Evolutionary conservation across 2,329 filamentous ascomycete species (phyloP).

Genomic region (Cytospora piceicola): DNA sequence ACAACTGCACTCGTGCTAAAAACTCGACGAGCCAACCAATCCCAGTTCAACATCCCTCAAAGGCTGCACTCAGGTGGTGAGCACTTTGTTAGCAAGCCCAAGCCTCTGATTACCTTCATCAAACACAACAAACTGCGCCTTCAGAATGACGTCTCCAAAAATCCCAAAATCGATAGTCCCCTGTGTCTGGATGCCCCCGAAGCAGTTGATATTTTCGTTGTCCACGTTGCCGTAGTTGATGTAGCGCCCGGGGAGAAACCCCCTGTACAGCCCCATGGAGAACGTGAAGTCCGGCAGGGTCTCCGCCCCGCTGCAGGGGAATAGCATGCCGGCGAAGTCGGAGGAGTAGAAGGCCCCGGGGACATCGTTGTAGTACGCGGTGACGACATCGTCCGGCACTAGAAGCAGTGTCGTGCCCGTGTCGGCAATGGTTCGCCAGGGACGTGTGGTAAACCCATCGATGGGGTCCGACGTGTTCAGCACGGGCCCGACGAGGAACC

Average conservation of each 20-base stretch:
- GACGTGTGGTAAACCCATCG: constrained; percentile 36
- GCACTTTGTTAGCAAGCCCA: constrained; percentile 45
- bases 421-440: constrained; percentile 42
- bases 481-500: constrained; percentile 46
- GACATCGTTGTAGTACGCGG: constrained; percentile 46
- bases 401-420: constrained; percentile 50
- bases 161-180: constrained; percentile 35
- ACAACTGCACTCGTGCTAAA: background rate
- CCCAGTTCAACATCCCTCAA: background rate
- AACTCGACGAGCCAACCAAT: background rate
- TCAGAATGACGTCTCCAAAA: constrained; percentile 39
- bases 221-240: constrained; percentile 41
- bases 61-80: background rate
- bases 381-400: constrained; percentile 42
- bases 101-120: constrained; percentile 43
- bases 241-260: constrained; percentile 42
- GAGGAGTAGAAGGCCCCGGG: constrained; percentile 40
- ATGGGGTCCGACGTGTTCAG: constrained; percentile 6
- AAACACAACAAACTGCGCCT: constrained; percentile 42
- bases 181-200: constrained; percentile 41
- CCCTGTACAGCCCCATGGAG: constrained; percentile 40
- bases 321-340: constrained; percentile 44
- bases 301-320: constrained; percentile 39
- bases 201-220: constrained; percentile 37
- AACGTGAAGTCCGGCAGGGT: constrained; percentile 42